Evolutionary conservation across 306 rosid genomes (phyloP), one percentile per base, ranked within the genome.

Genomic region (Vigna unguiculata): DNA sequence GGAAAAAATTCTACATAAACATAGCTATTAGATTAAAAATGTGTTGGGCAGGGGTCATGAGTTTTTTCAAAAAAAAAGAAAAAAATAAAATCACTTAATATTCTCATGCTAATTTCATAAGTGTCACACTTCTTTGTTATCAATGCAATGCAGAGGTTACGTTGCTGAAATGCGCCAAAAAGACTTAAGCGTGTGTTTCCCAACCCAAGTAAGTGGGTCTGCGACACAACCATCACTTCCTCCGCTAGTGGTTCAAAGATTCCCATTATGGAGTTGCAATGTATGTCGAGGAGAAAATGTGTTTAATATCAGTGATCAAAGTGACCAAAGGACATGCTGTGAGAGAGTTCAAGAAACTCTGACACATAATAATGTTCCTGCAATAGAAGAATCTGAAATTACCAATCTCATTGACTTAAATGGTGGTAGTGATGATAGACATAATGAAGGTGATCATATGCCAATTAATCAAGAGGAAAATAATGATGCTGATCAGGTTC

Each of bases 81-180:
- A 1, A 24, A 32, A 32, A 32, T 25, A 4, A 14, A 24, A 0
- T 43, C 2, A 7, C 36, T 32, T 32, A 32, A 1, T 28, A 28
- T 32, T 71, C 16, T 67, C 70, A 19, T 57, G 22, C 64, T 36
- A 9, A 43, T 62, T 62, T 28, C 17, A 60, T 14, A 48, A 71
- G 61, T 38, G 36, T 32, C 28, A 32, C 24, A 46, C 12, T 24
- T 49, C 41, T 60, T 36, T 63, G 24, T 66, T 71, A n/a, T n/a
- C n/a, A n/a, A 74, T 79, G n/a, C n/a, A 58, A 65, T 85, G 74
- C 83, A 93, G 98, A n/a, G 97, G 92, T 65, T 89, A 83, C 79
- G 96, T 83, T 3, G 83, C 97, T 38, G 88, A 77, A 25, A 60
- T 87, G 63, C 90, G 89, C 9, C 66, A 82, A 49, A 88, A 86